Percentiles rank a stretch among this genome's conserved stretches.
Conservation (phyloP, 2,329 filamentous ascomycete species). For the Calonectria multiphialidica region DNA sequence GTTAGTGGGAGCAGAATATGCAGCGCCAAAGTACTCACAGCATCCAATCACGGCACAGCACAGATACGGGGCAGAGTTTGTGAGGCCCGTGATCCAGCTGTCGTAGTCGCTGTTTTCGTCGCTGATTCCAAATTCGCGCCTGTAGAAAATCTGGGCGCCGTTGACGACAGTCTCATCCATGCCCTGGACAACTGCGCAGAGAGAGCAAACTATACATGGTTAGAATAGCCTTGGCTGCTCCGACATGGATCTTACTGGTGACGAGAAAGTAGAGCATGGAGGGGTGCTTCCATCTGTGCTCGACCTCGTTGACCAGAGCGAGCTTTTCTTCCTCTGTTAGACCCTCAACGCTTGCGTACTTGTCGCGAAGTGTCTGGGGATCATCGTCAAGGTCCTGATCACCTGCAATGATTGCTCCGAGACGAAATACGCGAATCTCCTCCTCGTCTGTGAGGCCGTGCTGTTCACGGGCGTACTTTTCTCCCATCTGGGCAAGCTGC, state of each 20-base stretch:
- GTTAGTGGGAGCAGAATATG: background rate
- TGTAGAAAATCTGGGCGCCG: constrained; percentile 75
- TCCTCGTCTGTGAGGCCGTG: constrained; percentile 67
- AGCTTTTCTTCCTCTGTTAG: constrained; percentile 70
- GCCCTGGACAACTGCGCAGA: constrained; percentile 69
- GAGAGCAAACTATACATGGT: constrained; percentile 64
- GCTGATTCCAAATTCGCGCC: constrained; percentile 70
- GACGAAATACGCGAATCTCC: constrained; percentile 69
- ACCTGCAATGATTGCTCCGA: constrained; percentile 70
- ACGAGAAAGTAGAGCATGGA: constrained; percentile 75
- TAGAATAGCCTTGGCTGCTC: background rate
- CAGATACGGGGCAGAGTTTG: constrained; percentile 73
- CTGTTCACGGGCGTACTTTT: constrained; percentile 65
- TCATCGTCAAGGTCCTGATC: constrained; percentile 53
- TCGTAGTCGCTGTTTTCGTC: constrained; percentile 58
- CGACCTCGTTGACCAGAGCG: constrained; percentile 70
- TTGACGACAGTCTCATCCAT: constrained; percentile 74
- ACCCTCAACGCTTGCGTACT: constrained; percentile 62
- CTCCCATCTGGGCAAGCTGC: constrained; percentile 67
- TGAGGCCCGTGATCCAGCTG: constrained; percentile 71
- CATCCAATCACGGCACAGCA: constrained; percentile 77
- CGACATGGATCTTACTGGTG: constrained; percentile 49
- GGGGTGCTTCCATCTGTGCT: constrained; percentile 78
- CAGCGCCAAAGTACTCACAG: constrained; percentile 60
- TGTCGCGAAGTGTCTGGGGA: constrained; percentile 33